Evolutionary conservation across 108 stramenopile species (phyloP), one percentile per base, ranked within the genome.

Genomic region (Nitzschia putrida): DNA sequence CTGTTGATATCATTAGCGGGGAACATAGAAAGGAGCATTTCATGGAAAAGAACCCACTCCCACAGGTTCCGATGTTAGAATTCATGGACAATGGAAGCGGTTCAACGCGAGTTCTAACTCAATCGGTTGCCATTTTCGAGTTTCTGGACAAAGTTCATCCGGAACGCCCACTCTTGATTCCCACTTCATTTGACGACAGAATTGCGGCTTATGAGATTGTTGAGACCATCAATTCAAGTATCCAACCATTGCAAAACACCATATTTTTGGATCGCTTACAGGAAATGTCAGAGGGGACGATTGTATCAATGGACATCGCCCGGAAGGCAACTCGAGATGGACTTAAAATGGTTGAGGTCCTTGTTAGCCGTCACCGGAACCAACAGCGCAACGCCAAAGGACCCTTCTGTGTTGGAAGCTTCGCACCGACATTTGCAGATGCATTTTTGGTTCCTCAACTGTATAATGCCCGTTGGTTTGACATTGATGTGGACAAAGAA

Each of bases 61-160:
- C 56, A 21, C 86, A 89, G 67, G 82, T 89, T 21, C 92, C 95
- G 5, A 63, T 77, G 24, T 66, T 96, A 37, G 84, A 92, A 69
- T 86, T 76, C 40, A 66, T 52, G 16, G 65, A 57, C 37, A 34
- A 25, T 18, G 55, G 11, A 12, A 59, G 68, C 10, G 84, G 76
- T 7, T 57, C 29, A 8, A 49, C 42, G 16, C 73, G 83, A 12
- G 56, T 40, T 1, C 26, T 85, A 14, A 61, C 87, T 13, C 89
- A 91, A 71, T 86, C 88, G n/a, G 39, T 89, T 37, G 86, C 90
- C 6, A 94, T 94, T 22, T 84, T 94, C 45, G 89, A 92, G 37
- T 92, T 73, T 63, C 56, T 96, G 25, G 91, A 93, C 22, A 60
- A 64, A 21, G 80, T 80, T 9, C 91, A 88, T 80, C 77, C 88